phyloP scores from a whole-genome alignment of 768 basidiomycete species.

The Lentinula raphanica region DNA sequence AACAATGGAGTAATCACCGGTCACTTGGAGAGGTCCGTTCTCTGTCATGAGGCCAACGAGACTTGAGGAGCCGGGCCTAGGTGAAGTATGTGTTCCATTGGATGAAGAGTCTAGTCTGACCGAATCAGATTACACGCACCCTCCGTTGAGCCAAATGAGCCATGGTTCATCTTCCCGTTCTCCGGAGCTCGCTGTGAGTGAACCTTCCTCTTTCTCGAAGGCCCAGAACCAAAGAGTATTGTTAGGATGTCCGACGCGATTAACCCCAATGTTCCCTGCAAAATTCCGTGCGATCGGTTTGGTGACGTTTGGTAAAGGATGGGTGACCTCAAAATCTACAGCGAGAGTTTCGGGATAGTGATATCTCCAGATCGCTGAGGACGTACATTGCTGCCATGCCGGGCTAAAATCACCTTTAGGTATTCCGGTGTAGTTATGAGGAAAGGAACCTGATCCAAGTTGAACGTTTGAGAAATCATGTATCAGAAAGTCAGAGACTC shows the following conservation, averaged over 20 bases:
- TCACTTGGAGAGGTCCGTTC: constrained; percentile 68
- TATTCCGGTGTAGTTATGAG: constrained; percentile 42
- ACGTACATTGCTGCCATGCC: constrained; percentile 59
- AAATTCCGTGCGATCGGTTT: constrained; percentile 40
- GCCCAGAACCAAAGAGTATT: constrained; percentile 67
- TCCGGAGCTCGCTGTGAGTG: constrained; percentile 32
- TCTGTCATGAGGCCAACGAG: constrained; percentile 16
- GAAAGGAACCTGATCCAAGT: constrained; percentile 24
- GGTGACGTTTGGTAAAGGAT: constrained; percentile 55
- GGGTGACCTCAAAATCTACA: constrained; percentile 56
- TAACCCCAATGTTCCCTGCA: constrained; percentile 61
- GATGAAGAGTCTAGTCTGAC: background rate
- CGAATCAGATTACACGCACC: constrained; percentile 32
- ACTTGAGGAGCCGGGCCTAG: constrained; percentile 4
- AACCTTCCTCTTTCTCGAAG: constrained; percentile 52
- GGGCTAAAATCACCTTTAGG: constrained; percentile 46
- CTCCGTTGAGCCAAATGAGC: constrained; percentile 75
- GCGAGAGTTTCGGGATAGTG: background rate
- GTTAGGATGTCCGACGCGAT: constrained; percentile 55
- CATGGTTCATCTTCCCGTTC: constrained; percentile 55
- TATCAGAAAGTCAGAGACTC: background rate
- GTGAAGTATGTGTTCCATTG: constrained; percentile 9
- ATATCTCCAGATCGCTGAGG: background rate
- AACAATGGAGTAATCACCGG: constrained; percentile 36
- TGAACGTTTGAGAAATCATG: background rate